A percentile compares a stretch with the other conserved stretches of the same genome.
Conservation (phyloP, 164 flowering plant species). For the Vitis cinerea region DNA sequence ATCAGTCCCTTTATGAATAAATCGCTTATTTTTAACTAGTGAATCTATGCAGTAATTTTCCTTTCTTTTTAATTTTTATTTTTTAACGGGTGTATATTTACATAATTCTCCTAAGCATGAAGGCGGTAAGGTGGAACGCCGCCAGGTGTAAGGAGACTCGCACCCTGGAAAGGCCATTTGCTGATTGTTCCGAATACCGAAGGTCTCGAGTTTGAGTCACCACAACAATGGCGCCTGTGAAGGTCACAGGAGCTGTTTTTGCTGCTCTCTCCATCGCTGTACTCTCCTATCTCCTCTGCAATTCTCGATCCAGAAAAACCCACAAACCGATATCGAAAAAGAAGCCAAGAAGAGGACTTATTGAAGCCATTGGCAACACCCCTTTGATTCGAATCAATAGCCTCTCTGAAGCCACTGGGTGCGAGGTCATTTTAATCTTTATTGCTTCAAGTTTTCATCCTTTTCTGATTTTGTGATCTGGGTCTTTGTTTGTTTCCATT, state of each 20-base stretch:
- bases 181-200: not conserved
- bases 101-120: no score
- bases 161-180: no score
- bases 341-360: conserved; percentile 46
- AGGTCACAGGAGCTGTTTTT: conserved; percentile 31
- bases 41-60: no score
- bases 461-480: conserved; percentile 7
- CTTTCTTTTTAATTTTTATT: no score
- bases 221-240: conserved; percentile 43
- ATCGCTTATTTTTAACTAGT: no score
- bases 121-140: no score
- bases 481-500: not conserved
- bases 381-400: conserved; percentile 93
- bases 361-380: conserved; percentile 92
- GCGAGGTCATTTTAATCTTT: conserved; percentile 49
- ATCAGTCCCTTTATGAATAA: fast-evolving
- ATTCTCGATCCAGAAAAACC: conserved; percentile 6
- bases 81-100: no score
- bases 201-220: conserved; percentile 6
- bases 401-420: conserved; percentile 93
- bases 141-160: no score
- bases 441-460: not conserved
- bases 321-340: not conserved
- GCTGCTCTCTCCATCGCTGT: conserved; percentile 43
- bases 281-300: conserved; percentile 40